Evolutionary conservation across 2,329 filamentous ascomycete species (phyloP).

Genomic region (Pseudogymnoascus sp.): DNA sequence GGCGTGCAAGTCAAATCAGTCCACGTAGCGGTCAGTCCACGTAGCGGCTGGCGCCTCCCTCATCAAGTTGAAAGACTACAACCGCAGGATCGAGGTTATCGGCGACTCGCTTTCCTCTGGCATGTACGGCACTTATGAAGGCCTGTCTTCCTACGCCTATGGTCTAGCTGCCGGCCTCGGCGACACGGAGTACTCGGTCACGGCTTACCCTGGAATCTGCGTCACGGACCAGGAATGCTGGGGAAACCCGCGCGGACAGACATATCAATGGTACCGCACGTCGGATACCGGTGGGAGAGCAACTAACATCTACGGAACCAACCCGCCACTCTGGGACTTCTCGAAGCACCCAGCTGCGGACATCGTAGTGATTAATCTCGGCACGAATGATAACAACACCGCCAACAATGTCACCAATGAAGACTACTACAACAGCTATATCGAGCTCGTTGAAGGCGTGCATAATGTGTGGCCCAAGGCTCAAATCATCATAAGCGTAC

Average conservation of each 20-base stretch:
- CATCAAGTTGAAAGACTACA: conserved; percentile 35
- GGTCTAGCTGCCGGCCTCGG: conserved; percentile 50
- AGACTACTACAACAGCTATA: conserved; percentile 37
- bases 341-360: conserved; percentile 36
- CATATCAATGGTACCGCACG: conserved; percentile 52
- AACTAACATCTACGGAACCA: conserved; percentile 27
- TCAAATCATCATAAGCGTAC: conserved; percentile 40
- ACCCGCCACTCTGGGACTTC: conserved; percentile 42
- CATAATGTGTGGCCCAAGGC: conserved; percentile 42
- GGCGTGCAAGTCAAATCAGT: conserved; percentile 52
- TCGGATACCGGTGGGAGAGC: conserved; percentile 39
- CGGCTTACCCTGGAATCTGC: conserved; percentile 53
- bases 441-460: conserved; percentile 40
- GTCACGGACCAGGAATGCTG: conserved; percentile 50
- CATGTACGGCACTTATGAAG: conserved; percentile 53
- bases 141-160: conserved; percentile 50
- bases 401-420: conserved; percentile 35
- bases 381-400: conserved; percentile 41
- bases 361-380: conserved; percentile 41
- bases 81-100: conserved; percentile 38
- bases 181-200: conserved; percentile 51
- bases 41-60: conserved; percentile 39
- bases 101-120: conserved; percentile 46
- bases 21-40: no score
- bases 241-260: conserved; percentile 43